Evolutionary conservation across 192 early-diverging fungal genomes (phyloP), one percentile per base, ranked within the genome.

Genomic region (Entomortierella beljakovae): DNA sequence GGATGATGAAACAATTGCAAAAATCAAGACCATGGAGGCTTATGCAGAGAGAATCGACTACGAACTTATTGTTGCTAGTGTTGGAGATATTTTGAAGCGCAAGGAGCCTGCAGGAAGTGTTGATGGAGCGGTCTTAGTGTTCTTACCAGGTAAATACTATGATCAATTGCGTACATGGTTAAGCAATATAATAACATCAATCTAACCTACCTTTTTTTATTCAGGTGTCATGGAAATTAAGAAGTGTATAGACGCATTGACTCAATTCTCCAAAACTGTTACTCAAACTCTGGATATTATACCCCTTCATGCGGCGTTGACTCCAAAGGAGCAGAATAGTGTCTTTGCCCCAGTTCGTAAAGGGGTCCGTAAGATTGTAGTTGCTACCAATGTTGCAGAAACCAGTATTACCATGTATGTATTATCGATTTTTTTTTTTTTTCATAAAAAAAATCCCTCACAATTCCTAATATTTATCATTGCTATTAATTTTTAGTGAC

Each of bases 331-430:
- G 52, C 93, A 94, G 74, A 88, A 58, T 51, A 85, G 71, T 26
- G 89, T 95, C 16, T 95, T 95, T 73, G 71, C 77, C 28, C 79
- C 79, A 6, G 80, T 87, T 3, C 71, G 72, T 0, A 71, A 75
- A 16, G 85, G 87, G 20, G 73, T 83, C 9, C 76, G 92, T 31
- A 94, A 94, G 58, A 83, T 94, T 38, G 91, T 94, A 7, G 81
- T 94, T 2, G 82, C 89, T 2, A 94, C 93, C 28, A 94, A 94
- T 40, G 89, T 94, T 37, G 93, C 93, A 5, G 93, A 94, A 81
- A 94, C 93, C 0, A 89, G 90, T 61, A 91, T 94, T 65, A 94
- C 93, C 7, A 92, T 94, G 74, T 77, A 64, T 25, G 74, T 49
- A n/a, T 25, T 10, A 0, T 8, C 23, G 6, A 49, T 52, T 25